A percentile compares a stretch with the other conserved stretches of the same genome.
These are phyloP conservation scores for Xerocomus minutiporus DNA, from an alignment of 1,284 basidiomycete genomes.

Conservation along the genomic window DNA sequence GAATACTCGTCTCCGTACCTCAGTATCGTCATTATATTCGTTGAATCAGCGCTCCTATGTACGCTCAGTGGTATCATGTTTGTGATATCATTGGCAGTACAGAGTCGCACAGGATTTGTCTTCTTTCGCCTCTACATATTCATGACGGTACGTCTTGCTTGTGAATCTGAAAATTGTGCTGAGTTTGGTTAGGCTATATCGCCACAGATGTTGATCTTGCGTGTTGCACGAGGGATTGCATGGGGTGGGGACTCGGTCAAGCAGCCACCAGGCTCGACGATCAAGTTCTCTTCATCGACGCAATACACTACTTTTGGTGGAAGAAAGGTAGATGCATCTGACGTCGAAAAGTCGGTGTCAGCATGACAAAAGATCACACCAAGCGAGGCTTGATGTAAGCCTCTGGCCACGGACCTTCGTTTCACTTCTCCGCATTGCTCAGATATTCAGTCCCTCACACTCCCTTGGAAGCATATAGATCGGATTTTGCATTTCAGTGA, in stretches of 20 bases:
- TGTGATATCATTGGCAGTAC: conserved; percentile 2
- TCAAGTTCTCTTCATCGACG: neutral
- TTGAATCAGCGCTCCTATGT: conserved; percentile 13
- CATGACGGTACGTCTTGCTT: neutral
- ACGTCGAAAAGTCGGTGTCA: no score
- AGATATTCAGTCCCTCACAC: no score
- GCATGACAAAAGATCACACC: no score
- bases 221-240: neutral
- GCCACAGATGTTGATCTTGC: neutral
- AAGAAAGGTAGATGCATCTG: no score
- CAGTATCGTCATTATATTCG: conserved; percentile 2
- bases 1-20: conserved; percentile 7
- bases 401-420: no score
- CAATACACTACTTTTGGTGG: no score
- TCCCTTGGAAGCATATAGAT: no score
- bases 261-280: neutral
- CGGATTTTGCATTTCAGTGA: no score
- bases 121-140: conserved; percentile 6
- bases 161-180: neutral
- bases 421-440: no score
- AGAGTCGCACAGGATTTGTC: neutral
- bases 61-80: conserved; percentile 9
- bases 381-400: no score
- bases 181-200: neutral
- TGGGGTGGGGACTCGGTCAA: neutral